A percentile compares a stretch with the other conserved stretches of the same genome.
Conservation (phyloP, 2,329 filamentous ascomycete genomes). For the Fusarium napiforme region DNA sequence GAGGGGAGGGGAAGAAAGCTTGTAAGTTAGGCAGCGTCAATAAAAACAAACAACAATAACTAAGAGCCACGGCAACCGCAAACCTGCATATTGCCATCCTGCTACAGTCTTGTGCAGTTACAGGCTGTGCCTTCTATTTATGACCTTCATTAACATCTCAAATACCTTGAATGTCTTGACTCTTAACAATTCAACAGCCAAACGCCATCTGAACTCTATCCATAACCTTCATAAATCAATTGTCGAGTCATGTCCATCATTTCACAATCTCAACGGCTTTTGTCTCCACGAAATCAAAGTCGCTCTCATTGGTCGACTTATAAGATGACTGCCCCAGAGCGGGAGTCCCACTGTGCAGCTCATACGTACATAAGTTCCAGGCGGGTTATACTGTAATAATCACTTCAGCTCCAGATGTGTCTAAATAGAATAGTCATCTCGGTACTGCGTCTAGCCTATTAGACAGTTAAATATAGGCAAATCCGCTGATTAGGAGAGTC, state of each 20-base stretch:
- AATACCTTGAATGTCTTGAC: neutral
- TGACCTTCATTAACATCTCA: neutral
- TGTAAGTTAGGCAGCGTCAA: conserved; percentile 5
- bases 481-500: neutral
- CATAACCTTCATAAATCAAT: neutral
- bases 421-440: conserved; percentile 6
- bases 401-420: neutral
- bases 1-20: conserved; percentile 6
- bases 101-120: neutral
- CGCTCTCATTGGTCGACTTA: conserved; percentile 19
- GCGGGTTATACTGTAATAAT: neutral
- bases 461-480: neutral
- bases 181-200: no score
- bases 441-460: neutral
- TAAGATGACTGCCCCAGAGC: conserved; percentile 15
- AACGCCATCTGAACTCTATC: neutral
- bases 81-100: conserved; percentile 7
- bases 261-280: conserved; percentile 8
- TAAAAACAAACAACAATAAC: conserved; percentile 38
- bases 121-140: neutral
- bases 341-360: conserved; percentile 34
- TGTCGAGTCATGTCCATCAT: neutral
- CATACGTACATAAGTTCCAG: neutral
- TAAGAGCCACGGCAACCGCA: conserved; percentile 32
- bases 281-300: neutral